These are phyloP conservation scores for Trichosanthes truncata DNA, from an alignment of 306 rosid genomes.

Conservation along the genomic window DNA sequence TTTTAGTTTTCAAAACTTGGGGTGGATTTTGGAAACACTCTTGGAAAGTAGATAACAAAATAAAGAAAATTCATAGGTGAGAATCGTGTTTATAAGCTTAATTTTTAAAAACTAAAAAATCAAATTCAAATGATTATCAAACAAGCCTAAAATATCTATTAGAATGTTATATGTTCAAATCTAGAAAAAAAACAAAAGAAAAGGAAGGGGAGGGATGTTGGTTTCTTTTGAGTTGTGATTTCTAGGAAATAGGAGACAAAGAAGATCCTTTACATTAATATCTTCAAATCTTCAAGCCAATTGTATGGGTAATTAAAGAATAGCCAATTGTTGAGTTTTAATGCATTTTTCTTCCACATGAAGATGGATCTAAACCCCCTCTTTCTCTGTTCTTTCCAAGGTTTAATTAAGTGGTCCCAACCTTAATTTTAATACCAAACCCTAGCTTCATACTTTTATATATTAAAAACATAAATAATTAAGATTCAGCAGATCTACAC, in stretches of 20 bases:
- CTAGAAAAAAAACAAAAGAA: no score
- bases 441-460: neutral
- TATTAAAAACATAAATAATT: neutral
- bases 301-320: neutral
- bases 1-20: no score
- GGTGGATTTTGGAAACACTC: no score
- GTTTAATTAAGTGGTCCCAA: slow-evolving; percentile 7
- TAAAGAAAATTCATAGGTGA: no score
- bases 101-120: no score
- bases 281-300: neutral
- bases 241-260: neutral
- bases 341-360: neutral
- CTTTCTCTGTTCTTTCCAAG: slow-evolving; percentile 2
- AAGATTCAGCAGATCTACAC: neutral
- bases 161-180: no score
- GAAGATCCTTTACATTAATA: neutral
- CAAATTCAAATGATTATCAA: no score
- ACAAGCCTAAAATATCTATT: no score
- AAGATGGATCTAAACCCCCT: neutral
- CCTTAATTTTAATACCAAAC: neutral
- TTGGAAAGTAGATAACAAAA: no score
- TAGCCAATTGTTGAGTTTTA: neutral
- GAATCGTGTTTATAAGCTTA: no score
- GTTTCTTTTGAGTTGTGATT: neutral
- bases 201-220: slow-evolving; percentile 5